Conservation (phyloP, 192 early-diverging fungal species). For the Nowakowskiella sp. region DNA sequence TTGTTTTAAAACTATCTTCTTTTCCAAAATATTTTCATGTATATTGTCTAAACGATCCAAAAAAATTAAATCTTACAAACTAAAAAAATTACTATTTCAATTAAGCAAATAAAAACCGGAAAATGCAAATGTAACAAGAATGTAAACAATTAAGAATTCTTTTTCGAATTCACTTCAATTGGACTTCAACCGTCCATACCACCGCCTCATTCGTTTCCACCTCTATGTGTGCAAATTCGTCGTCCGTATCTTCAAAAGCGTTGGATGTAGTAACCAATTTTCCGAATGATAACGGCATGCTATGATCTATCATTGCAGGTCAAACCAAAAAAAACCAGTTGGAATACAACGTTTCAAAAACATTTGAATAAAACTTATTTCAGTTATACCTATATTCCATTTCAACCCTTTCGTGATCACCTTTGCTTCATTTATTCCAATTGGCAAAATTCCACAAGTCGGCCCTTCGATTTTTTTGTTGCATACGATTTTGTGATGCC, state of each 20-base stretch:
- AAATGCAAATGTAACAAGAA: too few species aligned
- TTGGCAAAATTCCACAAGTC: slow-evolving; percentile 80
- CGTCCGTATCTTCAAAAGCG: slow-evolving; percentile 36
- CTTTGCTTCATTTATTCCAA: slow-evolving; percentile 53
- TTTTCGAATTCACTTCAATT: too few species aligned
- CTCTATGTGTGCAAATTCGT: slow-evolving; percentile 33
- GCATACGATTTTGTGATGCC: slow-evolving; percentile 59
- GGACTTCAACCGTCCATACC: slow-evolving; percentile 74
- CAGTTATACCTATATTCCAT: slow-evolving; percentile 87
- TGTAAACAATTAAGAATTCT: too few species aligned
- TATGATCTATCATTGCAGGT: slow-evolving; percentile 15
- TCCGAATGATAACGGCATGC: slow-evolving; percentile 54
- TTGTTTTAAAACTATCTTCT: too few species aligned
- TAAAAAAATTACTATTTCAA: too few species aligned
- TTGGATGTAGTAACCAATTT: slow-evolving; percentile 82
- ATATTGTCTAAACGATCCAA: too few species aligned
- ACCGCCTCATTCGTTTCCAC: slow-evolving; percentile 65
- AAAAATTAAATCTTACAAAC: too few species aligned
- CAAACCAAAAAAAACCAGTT: neutral
- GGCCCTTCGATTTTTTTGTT: slow-evolving; percentile 63
- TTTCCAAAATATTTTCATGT: too few species aligned
- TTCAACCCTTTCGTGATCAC: slow-evolving; percentile 68
- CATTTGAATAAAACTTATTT: too few species aligned
- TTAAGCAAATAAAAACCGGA: too few species aligned
- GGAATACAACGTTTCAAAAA: slow-evolving; percentile 2